phyloP scores from a whole-genome alignment of 305 asterid genomes.

The Nicotiana rustica region DNA sequence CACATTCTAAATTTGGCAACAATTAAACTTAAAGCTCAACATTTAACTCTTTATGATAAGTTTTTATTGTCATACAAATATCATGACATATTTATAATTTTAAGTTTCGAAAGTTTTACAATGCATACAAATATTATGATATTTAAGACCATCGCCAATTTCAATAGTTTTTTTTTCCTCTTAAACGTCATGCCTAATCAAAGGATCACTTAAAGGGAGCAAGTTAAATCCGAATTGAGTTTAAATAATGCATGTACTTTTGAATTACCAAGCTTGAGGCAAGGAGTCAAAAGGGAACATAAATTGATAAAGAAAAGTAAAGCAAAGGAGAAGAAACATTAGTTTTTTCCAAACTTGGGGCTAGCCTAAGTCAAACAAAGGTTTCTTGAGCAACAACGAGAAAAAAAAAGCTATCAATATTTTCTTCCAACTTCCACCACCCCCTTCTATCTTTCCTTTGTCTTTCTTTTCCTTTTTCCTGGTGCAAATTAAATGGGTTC shows the following conservation, averaged over 20 bases:
- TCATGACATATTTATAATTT: neutral
- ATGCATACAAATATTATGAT: too few species aligned
- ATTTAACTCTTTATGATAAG: too few species aligned
- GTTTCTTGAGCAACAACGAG: conserved; percentile 34
- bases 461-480: conserved; percentile 29
- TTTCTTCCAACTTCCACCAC: conserved; percentile 26
- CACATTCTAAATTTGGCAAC: neutral
- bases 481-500: neutral
- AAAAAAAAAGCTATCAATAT: neutral
- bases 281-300: conserved; percentile 11
- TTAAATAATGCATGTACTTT: neutral
- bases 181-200: too few species aligned
- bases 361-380: conserved; percentile 41
- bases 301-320: conserved; percentile 5
- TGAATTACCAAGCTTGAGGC: neutral
- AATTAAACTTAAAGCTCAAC: neutral
- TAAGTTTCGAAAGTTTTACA: neutral
- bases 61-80: neutral
- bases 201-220: too few species aligned
- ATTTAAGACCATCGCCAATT: too few species aligned
- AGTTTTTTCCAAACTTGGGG: conserved; percentile 31
- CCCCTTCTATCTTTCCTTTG: neutral
- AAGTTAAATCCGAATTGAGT: neutral
- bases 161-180: too few species aligned
- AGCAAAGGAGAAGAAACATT: neutral